A percentile compares a stretch with the other conserved stretches of the same genome.
Evolutionary conservation across 352 stramenopile genomes (phyloP).

Genomic region (Phytophthora macrochlamydospora): DNA sequence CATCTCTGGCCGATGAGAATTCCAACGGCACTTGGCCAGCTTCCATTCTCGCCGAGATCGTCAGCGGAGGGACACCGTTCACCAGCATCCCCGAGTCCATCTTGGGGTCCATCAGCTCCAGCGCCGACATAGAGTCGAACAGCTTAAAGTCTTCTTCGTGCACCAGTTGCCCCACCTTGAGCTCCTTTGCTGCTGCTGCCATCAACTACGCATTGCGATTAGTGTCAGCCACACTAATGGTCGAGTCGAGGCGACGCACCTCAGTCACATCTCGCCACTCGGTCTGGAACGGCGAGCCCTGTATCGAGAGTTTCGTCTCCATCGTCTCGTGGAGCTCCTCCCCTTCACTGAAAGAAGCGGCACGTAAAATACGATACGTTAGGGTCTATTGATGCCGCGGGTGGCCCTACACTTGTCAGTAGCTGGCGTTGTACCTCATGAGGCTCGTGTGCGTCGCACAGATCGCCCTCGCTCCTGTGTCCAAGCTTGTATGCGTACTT

Average conservation of each 20-base stretch:
- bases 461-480: neutral
- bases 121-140: slow-evolving; percentile 94
- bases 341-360: slow-evolving; percentile 25
- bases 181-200: slow-evolving; percentile 66
- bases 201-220: slow-evolving; percentile 45
- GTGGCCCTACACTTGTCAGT: no score
- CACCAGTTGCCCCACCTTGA: slow-evolving; percentile 82
- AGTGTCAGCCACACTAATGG: no score
- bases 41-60: slow-evolving; percentile 58
- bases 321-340: slow-evolving; percentile 39
- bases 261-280: slow-evolving; percentile 60
- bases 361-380: neutral
- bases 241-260: slow-evolving; percentile 21
- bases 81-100: slow-evolving; percentile 93
- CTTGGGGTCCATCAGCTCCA: slow-evolving; percentile 94
- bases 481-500: neutral
- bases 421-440: no score
- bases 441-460: no score
- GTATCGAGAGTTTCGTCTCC: slow-evolving; percentile 37
- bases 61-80: slow-evolving; percentile 56
- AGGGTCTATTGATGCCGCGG: no score
- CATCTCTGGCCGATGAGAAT: slow-evolving; percentile 68
- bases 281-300: slow-evolving; percentile 25
- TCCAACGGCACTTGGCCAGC: slow-evolving; percentile 48
- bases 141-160: slow-evolving; percentile 88